Percentiles rank a stretch among this genome's conserved stretches.
Evolutionary conservation across 1,139 yeast genomes (phyloP).

Genomic region (Yamadazyma diospyri): DNA sequence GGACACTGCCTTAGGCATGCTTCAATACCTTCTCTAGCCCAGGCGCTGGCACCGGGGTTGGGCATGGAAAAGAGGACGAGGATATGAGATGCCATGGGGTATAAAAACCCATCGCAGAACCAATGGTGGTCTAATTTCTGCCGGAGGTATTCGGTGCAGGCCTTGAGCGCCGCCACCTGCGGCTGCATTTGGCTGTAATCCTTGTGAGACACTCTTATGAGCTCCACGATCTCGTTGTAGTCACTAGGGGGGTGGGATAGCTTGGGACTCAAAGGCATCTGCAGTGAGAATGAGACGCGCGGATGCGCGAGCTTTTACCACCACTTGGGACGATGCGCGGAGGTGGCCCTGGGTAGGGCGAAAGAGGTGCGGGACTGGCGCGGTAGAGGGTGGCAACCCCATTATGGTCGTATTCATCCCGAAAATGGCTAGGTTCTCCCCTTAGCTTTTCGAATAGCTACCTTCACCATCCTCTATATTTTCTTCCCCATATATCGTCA

Average conservation of each 20-base stretch:
- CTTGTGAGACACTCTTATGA: conserved; percentile 21
- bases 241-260: conserved; percentile 19
- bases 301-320: too few species aligned
- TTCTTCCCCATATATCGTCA: too few species aligned
- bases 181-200: conserved; percentile 23
- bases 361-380: too few species aligned
- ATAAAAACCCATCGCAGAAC: conserved; percentile 52
- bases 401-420: too few species aligned
- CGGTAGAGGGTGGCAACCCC: too few species aligned
- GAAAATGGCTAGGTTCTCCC: too few species aligned
- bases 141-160: conserved; percentile 24
- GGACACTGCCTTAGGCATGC: conserved; percentile 44
- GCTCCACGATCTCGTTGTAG: conserved; percentile 21
- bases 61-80: conserved; percentile 60
- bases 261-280: conserved; percentile 3
- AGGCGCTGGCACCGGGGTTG: conserved; percentile 37
- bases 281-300: too few species aligned
- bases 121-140: conserved; percentile 35
- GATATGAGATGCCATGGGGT: conserved; percentile 48
- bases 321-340: too few species aligned
- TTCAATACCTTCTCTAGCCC: conserved; percentile 40
- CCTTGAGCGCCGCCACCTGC: conserved; percentile 26
- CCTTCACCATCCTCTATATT: too few species aligned
- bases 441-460: too few species aligned
- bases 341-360: too few species aligned